Percentiles rank a stretch among this genome's conserved stretches.
Conservation (phyloP, 2,329 filamentous ascomycete genomes). For the Aspergillus felis region DNA sequence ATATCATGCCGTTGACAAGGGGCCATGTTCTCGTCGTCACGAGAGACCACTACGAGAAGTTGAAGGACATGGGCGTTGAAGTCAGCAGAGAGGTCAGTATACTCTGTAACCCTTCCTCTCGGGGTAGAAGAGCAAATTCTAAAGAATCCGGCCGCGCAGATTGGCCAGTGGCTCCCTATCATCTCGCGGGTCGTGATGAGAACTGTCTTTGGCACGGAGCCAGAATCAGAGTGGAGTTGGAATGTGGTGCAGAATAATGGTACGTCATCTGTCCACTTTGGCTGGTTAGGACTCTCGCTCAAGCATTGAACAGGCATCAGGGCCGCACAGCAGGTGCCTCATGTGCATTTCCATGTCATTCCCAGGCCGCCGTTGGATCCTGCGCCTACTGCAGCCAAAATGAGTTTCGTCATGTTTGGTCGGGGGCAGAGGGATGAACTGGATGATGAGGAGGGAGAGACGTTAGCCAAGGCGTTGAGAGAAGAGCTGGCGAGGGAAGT, state of each 20-base stretch:
- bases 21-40: constrained; percentile 83
- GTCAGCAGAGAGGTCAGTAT: constrained; percentile 65
- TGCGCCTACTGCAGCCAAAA: constrained; percentile 14
- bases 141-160: constrained; percentile 20
- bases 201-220: constrained; percentile 53
- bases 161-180: constrained; percentile 45
- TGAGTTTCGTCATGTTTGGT: constrained; percentile 45
- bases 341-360: constrained; percentile 94
- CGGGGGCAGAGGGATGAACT: constrained; percentile 45
- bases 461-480: constrained; percentile 35
- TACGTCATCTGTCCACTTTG: constrained; percentile 21
- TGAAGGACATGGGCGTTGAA: constrained; percentile 62
- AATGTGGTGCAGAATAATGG: constrained; percentile 97
- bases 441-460: constrained; percentile 44
- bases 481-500: constrained; percentile 37
- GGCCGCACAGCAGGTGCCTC: constrained; percentile 87
- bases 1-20: constrained; percentile 81
- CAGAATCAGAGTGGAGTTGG: constrained; percentile 61
- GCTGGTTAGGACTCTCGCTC: neutral
- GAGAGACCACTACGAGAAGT: constrained; percentile 70
- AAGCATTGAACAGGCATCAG: constrained; percentile 55
- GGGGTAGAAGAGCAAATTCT: neutral
- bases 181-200: constrained; percentile 67
- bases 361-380: constrained; percentile 59
- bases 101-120: neutral